phyloP scores from a whole-genome alignment of 805 yeast species.

The Candida coquimbonensis region DNA sequence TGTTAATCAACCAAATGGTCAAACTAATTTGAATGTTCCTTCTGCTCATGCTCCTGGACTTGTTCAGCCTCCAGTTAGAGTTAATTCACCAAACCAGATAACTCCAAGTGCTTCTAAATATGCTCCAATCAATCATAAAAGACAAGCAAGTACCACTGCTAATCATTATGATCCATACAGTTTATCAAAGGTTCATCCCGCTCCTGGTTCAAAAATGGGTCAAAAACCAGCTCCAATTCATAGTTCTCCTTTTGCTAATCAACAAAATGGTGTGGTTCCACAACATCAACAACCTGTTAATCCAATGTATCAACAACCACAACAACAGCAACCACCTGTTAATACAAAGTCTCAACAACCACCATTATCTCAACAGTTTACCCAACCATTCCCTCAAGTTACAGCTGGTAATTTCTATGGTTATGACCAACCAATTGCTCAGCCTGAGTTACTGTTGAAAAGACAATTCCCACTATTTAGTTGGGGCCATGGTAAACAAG shows the following conservation, averaged over 20 bases:
- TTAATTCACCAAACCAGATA: constrained; percentile 11
- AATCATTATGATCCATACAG: constrained; percentile 24
- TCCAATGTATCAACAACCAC: not conserved
- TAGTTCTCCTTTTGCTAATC: not conserved
- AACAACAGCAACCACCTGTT: not conserved
- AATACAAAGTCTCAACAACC: not conserved
- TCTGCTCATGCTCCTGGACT: not conserved
- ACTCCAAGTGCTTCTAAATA: constrained; percentile 25
- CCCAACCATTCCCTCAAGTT: not conserved
- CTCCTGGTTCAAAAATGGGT: not conserved
- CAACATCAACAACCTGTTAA: not conserved
- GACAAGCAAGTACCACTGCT: constrained; percentile 24
- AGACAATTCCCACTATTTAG: constrained; percentile 73
- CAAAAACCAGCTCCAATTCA: not conserved
- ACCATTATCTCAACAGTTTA: too few species aligned
- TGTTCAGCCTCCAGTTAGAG: not conserved
- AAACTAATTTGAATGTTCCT: not conserved
- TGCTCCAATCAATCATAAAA: constrained; percentile 31
- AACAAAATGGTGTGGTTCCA: not conserved
- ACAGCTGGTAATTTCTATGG: not conserved
- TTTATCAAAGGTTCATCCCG: constrained; percentile 8
- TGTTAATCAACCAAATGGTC: not conserved
- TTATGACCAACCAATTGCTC: constrained; percentile 19
- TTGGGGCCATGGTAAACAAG: constrained; percentile 47
- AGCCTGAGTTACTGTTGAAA: constrained; percentile 47